A percentile compares a stretch with the other conserved stretches of the same genome.
Conservation (phyloP, 2,329 filamentous ascomycete species). For the Aspergillus japonicus region DNA sequence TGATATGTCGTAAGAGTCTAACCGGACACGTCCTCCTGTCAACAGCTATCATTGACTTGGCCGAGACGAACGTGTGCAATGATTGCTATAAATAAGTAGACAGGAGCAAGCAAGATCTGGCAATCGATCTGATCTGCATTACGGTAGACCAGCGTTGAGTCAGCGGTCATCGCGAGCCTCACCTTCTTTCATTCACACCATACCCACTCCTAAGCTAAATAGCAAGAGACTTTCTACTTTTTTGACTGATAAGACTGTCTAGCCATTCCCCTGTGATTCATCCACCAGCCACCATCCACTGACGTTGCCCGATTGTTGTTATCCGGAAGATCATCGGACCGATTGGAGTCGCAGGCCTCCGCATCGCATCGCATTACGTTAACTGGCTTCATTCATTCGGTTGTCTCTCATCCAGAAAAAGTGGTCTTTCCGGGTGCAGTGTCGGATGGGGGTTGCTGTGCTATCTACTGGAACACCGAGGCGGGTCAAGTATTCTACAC, state of each 20-base stretch:
- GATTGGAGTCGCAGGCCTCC: constrained; percentile 32
- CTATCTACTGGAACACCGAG: constrained; percentile 12
- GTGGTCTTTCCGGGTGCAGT: constrained; percentile 15
- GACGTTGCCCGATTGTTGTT: constrained; percentile 2
- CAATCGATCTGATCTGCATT: constrained; percentile 1
- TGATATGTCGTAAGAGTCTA: neutral
- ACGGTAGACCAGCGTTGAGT: neutral
- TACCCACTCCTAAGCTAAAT: neutral
- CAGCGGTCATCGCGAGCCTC: neutral
- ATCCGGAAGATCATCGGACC: constrained; percentile 37
- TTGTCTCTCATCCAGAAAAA: constrained; percentile 2
- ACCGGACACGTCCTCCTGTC: neutral
- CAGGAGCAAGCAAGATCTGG: constrained; percentile 1
- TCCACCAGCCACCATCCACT: too few species aligned
- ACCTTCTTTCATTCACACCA: neutral
- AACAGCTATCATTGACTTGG: neutral
- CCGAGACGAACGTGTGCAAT: constrained; percentile 1
- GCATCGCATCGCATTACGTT: constrained; percentile 23
- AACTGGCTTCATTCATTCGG: constrained; percentile 10
- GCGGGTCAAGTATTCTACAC: neutral
- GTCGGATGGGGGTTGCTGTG: constrained; percentile 25
- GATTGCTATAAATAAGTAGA: constrained; percentile 6
- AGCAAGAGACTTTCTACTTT: neutral
- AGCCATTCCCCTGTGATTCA: too few species aligned
- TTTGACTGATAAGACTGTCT: too few species aligned